These are phyloP conservation scores for Zygoascus tannicola DNA, from an alignment of 805 yeast species.

Conservation along the genomic window DNA sequence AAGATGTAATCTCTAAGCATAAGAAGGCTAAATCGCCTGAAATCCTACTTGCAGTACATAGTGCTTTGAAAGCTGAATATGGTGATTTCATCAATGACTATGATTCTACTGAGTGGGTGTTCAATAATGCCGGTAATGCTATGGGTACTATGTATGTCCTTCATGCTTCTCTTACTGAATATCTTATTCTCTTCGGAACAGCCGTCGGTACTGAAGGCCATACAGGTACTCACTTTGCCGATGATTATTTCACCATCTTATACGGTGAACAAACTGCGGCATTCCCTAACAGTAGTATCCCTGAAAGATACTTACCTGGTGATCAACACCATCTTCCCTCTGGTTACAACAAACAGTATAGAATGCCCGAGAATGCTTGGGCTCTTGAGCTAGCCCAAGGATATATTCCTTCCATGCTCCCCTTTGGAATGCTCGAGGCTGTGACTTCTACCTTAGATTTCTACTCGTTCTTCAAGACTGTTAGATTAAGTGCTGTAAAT, in stretches of 20 bases:
- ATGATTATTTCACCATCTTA: conserved; percentile 89
- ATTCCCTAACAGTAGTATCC: conserved; percentile 47
- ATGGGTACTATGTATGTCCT: conserved; percentile 89
- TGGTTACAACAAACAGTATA: conserved; percentile 74
- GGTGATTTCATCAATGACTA: conserved; percentile 67
- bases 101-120: conserved; percentile 80
- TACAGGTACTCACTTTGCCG: conserved; percentile 92
- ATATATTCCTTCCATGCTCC: conserved; percentile 97
- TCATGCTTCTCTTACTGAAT: conserved; percentile 91
- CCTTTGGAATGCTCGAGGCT: conserved; percentile 84
- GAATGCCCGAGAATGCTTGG: conserved; percentile 72
- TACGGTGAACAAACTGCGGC: conserved; percentile 74
- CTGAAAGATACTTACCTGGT: conserved; percentile 78
- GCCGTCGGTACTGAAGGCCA: conserved; percentile 96
- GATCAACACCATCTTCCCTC: conserved; percentile 69
- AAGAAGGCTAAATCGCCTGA: conserved; percentile 42
- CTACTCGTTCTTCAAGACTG: conserved; percentile 58
- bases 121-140: conserved; percentile 97
- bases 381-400: conserved; percentile 97
- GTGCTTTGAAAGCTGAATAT: conserved; percentile 49
- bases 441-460: conserved; percentile 74
- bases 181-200: conserved; percentile 85
- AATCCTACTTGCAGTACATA: conserved; percentile 53
- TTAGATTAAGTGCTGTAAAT: conserved; percentile 63
- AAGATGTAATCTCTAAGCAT: conserved; percentile 36